A percentile compares a stretch with the other conserved stretches of the same genome.
Conservation (phyloP, 768 basidiomycete species). For the Rickenella mellea region DNA sequence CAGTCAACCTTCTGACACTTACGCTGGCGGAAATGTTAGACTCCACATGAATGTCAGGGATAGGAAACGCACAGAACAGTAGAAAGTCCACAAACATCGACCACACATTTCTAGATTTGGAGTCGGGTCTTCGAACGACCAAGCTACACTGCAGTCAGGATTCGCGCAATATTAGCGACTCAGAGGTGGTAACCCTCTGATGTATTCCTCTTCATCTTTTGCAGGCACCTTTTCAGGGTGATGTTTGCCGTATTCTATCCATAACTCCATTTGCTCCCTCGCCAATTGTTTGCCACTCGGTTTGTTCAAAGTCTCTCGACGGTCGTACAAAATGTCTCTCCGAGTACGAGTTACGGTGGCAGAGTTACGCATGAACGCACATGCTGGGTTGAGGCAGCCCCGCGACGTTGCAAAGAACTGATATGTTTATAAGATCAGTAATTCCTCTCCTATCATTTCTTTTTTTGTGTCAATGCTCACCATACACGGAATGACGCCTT, state of each 20-base stretch:
- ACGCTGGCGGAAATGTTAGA: not conserved
- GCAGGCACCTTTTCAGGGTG: not conserved
- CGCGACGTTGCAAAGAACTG: conserved; percentile 7
- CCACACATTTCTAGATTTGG: conserved; percentile 4
- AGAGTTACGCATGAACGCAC: conserved; percentile 6
- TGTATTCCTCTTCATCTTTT: conserved; percentile 2
- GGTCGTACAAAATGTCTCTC: not conserved
- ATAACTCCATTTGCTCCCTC: not conserved
- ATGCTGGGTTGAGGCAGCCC: conserved; percentile 6
- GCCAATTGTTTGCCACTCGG: conserved; percentile 3
- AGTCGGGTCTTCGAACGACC: not conserved
- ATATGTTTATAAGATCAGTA: not conserved
- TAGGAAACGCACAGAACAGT: conserved; percentile 6
- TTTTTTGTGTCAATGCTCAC: conserved; percentile 1
- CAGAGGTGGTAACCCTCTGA: not conserved
- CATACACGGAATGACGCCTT: conserved; percentile 8
- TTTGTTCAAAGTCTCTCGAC: conserved; percentile 4
- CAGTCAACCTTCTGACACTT: conserved; percentile 8
- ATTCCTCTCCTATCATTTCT: not conserved
- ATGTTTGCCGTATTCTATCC: not conserved
- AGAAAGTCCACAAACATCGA: conserved; percentile 6
- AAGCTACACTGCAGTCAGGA: conserved; percentile 6
- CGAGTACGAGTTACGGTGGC: conserved; percentile 1
- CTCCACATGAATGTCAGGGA: not conserved
- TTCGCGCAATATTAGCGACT: conserved; percentile 8